Percentiles rank a stretch among this genome's conserved stretches.
These are phyloP conservation scores for Blastomyces percursus DNA, from an alignment of 2,329 filamentous ascomycete species.

Conservation along the genomic window DNA sequence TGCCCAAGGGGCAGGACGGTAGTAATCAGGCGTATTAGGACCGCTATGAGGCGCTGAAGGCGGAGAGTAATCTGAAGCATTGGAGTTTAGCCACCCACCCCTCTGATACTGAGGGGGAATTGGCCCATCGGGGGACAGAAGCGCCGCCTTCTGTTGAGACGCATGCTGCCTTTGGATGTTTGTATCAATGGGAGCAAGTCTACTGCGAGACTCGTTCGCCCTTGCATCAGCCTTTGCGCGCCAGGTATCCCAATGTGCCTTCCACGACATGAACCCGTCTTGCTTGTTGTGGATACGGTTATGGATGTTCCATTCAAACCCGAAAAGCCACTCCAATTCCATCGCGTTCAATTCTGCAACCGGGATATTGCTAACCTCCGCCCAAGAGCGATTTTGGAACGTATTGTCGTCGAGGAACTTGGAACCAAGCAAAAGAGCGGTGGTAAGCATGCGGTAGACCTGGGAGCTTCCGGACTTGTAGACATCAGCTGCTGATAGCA, in stretches of 20 bases:
- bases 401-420: slow-evolving; percentile 97
- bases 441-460: slow-evolving; percentile 78
- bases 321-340: slow-evolving; percentile 77
- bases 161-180: slow-evolving; percentile 46
- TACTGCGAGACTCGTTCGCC: slow-evolving; percentile 36
- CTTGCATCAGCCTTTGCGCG: slow-evolving; percentile 41
- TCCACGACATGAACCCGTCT: slow-evolving; percentile 55
- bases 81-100: slow-evolving; percentile 37
- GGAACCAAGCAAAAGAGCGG: slow-evolving; percentile 74
- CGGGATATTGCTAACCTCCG: slow-evolving; percentile 82
- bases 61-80: slow-evolving; percentile 41
- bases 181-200: slow-evolving; percentile 54
- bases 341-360: slow-evolving; percentile 74
- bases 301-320: slow-evolving; percentile 75
- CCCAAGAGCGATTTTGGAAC: slow-evolving; percentile 95
- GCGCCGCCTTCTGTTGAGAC: slow-evolving; percentile 34
- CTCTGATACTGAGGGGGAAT: slow-evolving; percentile 43
- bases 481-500: slow-evolving; percentile 48
- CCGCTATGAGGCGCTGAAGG: slow-evolving; percentile 40
- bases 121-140: slow-evolving; percentile 38
- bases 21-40: slow-evolving; percentile 39
- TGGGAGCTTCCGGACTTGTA: slow-evolving; percentile 54
- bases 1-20: slow-evolving; percentile 33
- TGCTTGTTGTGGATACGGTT: slow-evolving; percentile 70
- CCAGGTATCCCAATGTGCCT: slow-evolving; percentile 56